Conservation (phyloP, 2,329 filamentous ascomycete species). For the Periconia macrospinosa region DNA sequence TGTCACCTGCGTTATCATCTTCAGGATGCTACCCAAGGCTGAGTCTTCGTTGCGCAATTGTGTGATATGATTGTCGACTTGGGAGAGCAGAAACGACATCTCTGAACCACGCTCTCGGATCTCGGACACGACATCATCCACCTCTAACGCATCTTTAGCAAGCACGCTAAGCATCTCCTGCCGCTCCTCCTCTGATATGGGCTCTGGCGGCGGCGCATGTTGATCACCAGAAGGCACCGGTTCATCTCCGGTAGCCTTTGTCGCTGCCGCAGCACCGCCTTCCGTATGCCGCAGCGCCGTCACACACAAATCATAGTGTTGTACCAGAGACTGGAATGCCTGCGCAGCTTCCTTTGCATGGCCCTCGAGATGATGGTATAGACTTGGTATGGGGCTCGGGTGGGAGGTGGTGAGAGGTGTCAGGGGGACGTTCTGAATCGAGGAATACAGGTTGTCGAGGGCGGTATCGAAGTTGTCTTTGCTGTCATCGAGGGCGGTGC, state of each 20-base stretch:
- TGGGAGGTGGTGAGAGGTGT: conserved; percentile 33
- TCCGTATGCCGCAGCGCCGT: conserved; percentile 90
- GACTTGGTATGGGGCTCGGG: conserved; percentile 46
- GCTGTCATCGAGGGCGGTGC: conserved; percentile 58
- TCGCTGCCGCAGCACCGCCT: conserved; percentile 53
- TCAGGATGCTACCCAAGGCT: conserved; percentile 65
- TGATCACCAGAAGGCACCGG: conserved; percentile 28
- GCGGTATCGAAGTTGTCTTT: conserved; percentile 73
- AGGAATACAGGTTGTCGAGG: conserved; percentile 50
- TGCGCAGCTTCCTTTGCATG: conserved; percentile 83
- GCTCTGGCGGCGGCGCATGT: conserved; percentile 59
- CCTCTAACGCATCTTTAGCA: conserved; percentile 66
- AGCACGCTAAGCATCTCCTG: conserved; percentile 83
- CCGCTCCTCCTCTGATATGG: conserved; percentile 74
- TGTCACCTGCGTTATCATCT: conserved; percentile 68
- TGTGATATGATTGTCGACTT: conserved; percentile 65
- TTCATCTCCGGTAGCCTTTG: conserved; percentile 43
- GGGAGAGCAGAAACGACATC: conserved; percentile 72
- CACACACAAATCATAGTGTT: conserved; percentile 91
- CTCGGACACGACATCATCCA: conserved; percentile 64
- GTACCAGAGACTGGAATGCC: conserved; percentile 76
- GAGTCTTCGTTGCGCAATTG: conserved; percentile 58
- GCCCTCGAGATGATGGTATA: conserved; percentile 62
- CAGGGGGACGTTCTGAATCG: conserved; percentile 36
- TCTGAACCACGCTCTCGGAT: conserved; percentile 74